Base-by-base conservation (phyloP, 176 grass and related monocot genomes). In the Carex cristatella region DNA sequence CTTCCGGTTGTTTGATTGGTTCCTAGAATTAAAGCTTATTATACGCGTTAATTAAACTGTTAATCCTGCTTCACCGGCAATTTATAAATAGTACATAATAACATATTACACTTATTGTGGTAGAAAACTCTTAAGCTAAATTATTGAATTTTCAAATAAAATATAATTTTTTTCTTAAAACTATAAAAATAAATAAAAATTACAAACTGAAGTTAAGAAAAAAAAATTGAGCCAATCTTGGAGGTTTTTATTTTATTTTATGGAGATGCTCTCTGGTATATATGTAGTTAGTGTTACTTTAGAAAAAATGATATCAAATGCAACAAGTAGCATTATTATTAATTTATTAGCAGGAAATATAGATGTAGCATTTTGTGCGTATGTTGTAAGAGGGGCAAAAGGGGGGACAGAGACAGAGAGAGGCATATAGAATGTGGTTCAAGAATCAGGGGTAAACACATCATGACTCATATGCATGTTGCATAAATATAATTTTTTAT, bases 371-470 rank as follows among this genome's bases (percentile, higher is more conserved):
- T 38, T 66, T 28, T 82, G 18, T 46, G 61, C 16, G 2, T 38
- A 1, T 44, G 57, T 44, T 14, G 79, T 42, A 37, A 38, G 79
- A 80, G 37, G 18, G n/a, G 10, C 72, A 76, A 76, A 76, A 76
- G 30, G 48, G 49, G 48, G 3, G 4, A 56, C 72, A 77, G 3
- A 32, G 69, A 72, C 0, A 33, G 76, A 79, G 7, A 61, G 16
- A 81, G 79, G 79, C 56, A 81, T 81, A 63, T 13, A 48, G 72
- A 83, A 48, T 83, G 14, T 54, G 80, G 80, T 64, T 33, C 62
- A 40, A 4, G 38, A 40, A 40, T 40, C 38, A 83, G 63, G 80
- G 61, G 80, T 67, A 48, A 35, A 35, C 33, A 82, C n/a, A 85
- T 35, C 55, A 84, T 23, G 23, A 23, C 23, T 85, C 46, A 30